Evolutionary conservation across 2,329 filamentous ascomycete genomes (phyloP).

Genomic region (Trichothecium sympodiale): DNA sequence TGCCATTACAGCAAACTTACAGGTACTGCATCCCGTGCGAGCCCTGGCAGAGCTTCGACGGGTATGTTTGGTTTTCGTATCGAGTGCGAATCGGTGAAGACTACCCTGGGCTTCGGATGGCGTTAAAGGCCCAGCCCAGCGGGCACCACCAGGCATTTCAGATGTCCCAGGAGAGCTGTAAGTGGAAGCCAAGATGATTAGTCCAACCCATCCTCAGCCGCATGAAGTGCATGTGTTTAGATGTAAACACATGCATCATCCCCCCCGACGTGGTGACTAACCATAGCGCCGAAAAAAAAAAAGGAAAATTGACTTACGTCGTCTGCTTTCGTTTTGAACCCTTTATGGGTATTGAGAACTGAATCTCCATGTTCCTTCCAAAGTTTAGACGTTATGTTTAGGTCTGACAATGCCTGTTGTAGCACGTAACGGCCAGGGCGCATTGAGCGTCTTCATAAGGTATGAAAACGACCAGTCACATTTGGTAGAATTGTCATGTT

Average conservation of each 20-base stretch:
- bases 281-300: too few relatives aligned
- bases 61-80: conserved; percentile 24
- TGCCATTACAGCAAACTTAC: conserved; percentile 15
- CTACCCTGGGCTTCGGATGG: conserved; percentile 10
- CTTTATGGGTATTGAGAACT: conserved; percentile 22
- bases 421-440: not conserved
- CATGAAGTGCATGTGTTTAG: not conserved
- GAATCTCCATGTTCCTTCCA: conserved; percentile 22
- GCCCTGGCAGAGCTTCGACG: conserved; percentile 25
- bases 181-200: not conserved
- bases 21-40: conserved; percentile 25
- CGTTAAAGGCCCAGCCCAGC: conserved; percentile 5
- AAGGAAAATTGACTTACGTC: conserved; percentile 13
- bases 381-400: not conserved
- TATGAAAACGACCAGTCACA: not conserved
- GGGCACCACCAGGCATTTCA: not conserved
- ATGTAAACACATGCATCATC: not conserved
- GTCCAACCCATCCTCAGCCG: not conserved
- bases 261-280: too few relatives aligned
- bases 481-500: not conserved
- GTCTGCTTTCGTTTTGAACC: conserved; percentile 5
- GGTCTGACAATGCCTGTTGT: not conserved
- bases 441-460: not conserved
- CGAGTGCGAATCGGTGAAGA: conserved; percentile 26
- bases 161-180: not conserved